Evolutionary conservation across 169 alveolate species (phyloP).

Genomic region (Eimeria tenella): DNA sequence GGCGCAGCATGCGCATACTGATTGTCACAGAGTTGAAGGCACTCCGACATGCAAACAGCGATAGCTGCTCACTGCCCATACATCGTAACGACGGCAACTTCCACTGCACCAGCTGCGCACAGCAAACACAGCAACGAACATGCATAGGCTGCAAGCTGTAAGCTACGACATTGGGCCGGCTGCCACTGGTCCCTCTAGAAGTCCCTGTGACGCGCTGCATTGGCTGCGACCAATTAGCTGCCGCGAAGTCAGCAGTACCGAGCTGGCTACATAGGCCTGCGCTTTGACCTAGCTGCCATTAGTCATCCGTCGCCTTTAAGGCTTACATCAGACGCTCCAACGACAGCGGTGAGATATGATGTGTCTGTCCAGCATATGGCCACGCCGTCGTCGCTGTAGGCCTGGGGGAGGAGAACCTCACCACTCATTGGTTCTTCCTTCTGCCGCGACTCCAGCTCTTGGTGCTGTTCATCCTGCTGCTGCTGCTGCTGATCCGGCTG

Average conservation of each 20-base stretch:
- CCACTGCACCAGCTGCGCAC: slow-evolving; percentile 74
- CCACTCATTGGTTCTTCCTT: neutral
- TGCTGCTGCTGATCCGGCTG: slow-evolving; percentile 20
- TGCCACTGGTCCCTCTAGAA: neutral
- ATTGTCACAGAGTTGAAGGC: slow-evolving; percentile 62
- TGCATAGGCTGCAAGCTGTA: neutral
- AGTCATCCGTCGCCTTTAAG: too few relatives aligned
- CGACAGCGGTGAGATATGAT: slow-evolving; percentile 53
- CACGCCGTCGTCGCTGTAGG: slow-evolving; percentile 73
- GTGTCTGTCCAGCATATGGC: slow-evolving; percentile 69
- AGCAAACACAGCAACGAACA: neutral
- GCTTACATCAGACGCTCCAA: slow-evolving; percentile 66
- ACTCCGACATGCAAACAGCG: slow-evolving; percentile 54
- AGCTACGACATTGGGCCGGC: neutral
- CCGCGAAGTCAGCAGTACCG: too few relatives aligned
- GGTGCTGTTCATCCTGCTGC: slow-evolving; percentile 14
- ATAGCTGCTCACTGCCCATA: slow-evolving; percentile 72
- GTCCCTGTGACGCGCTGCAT: too few relatives aligned
- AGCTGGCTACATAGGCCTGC: too few relatives aligned
- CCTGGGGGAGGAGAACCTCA: slow-evolving; percentile 64
- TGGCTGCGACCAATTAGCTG: too few relatives aligned
- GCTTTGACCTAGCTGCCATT: too few relatives aligned
- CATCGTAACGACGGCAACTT: slow-evolving; percentile 69
- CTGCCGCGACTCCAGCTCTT: neutral
- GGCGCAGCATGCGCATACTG: slow-evolving; percentile 62